Evolutionary conservation across 2,329 filamentous ascomycete genomes (phyloP).

Genomic region (Dichotomopilus funicola): DNA sequence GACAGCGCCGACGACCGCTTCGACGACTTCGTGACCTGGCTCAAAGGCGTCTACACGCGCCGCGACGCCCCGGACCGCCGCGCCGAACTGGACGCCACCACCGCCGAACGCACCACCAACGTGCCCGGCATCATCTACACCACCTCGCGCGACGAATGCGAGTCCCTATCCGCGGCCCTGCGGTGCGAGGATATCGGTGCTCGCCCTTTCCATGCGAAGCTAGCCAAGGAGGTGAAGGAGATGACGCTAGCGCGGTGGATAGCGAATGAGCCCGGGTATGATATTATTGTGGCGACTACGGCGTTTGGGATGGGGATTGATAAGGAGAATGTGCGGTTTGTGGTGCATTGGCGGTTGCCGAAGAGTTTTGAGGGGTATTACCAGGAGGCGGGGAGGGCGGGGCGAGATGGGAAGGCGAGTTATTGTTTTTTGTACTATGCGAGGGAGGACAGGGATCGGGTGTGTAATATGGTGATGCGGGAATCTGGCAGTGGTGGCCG

Average conservation of each 20-base stretch:
- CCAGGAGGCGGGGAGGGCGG: conserved; percentile 88
- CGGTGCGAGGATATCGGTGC: conserved; percentile 65
- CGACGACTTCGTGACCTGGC: conserved; percentile 68
- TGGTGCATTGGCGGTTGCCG: conserved; percentile 88
- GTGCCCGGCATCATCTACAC: conserved; percentile 78
- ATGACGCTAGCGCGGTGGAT: conserved; percentile 68
- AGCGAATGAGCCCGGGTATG: conserved; percentile 66
- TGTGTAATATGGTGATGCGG: conserved; percentile 50
- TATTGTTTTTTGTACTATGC: conserved; percentile 89
- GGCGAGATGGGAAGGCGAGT: conserved; percentile 80
- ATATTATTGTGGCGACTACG: conserved; percentile 89
- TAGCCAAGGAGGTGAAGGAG: conserved; percentile 62
- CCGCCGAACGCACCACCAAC: conserved; percentile 51
- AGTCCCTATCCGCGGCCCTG: conserved; percentile 60
- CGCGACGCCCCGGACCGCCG: conserved; percentile 54
- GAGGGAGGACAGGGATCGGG: conserved; percentile 74
- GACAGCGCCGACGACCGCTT: conserved; percentile 69
- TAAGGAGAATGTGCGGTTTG: conserved; percentile 89
- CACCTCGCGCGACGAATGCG: conserved; percentile 67
- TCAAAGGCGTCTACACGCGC: conserved; percentile 64
- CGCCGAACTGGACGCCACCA: conserved; percentile 47
- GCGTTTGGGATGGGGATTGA: conserved; percentile 98
- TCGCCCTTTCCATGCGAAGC: conserved; percentile 64
- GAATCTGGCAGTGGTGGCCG: conserved; percentile 23
- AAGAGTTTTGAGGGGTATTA: conserved; percentile 96